Base-by-base conservation (phyloP, 2,329 filamentous ascomycete genomes). In the Clathrospora elynae region DNA sequence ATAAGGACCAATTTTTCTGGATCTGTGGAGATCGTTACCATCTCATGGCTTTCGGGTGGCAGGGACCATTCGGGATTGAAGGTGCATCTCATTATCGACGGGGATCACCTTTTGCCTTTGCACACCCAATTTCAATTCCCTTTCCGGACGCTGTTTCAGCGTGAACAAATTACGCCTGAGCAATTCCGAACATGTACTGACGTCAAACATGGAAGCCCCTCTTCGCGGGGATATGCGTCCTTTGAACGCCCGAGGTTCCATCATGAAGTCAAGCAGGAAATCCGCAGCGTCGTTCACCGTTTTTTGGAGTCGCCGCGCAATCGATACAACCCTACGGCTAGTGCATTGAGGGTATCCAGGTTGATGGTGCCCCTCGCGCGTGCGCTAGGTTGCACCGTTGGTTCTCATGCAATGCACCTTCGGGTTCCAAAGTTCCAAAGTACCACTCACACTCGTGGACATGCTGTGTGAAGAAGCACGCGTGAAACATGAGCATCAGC, bases 261-360 rank as follows among this genome's bases (percentile, higher is more conserved):
- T 39, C 18, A 26, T 28, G 18, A 42, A 42, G 31, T 35, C 23
- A 42, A 20, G 30, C 6, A 28, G n/a, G n/a, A n/a, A n/a, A 42
- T 31, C 6, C 17, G 18, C 30, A 20, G 10, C 7, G 30, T 12
- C 23, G 25, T 17, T 16, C 20, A 19, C 18, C 7, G 16, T 10
- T 19, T 31, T 23, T 16, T 33, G 24, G 16, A 20, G 48, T 43
- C 42, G 39, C 42, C 51, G 40, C 51, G 57, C 52, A 59, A 61
- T 61, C 57, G 56, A 58, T 59, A 59, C 35, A 42, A 33, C 29
- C 38, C 30, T 14, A 24, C 34, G 25, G 40, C 40, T 57, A 47
- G 46, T 47, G 52, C 43, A 48, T 45, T 38, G 24, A 33, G 37
- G 23, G 28, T 33, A 20, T 42, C 48, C 53, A 58, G 43, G 46